Evolutionary conservation across 768 basidiomycete genomes (phyloP).

Genomic region (Roridomyces roridus): DNA sequence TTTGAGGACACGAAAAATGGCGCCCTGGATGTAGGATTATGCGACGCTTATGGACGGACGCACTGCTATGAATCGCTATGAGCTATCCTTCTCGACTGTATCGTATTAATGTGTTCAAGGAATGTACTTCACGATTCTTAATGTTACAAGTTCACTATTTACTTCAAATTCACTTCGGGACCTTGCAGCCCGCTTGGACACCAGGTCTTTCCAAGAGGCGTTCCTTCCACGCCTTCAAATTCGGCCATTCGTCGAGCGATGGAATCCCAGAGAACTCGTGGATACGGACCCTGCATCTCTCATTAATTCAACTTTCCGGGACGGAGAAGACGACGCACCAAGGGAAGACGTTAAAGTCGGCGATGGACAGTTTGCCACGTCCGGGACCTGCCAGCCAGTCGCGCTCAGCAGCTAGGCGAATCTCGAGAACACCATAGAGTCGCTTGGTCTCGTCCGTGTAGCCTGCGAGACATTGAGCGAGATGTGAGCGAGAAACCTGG

Average conservation of each 20-base stretch:
- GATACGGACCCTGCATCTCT: slow-evolving; percentile 55
- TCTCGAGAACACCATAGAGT: slow-evolving; percentile 83
- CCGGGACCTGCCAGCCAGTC: slow-evolving; percentile 84
- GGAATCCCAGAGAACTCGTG: slow-evolving; percentile 57
- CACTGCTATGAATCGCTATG: not conserved
- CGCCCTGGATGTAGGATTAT: too few species aligned
- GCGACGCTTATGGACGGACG: not conserved
- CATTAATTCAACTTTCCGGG: not conserved
- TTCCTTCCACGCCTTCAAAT: slow-evolving; percentile 49
- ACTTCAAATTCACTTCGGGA: not conserved
- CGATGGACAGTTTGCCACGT: slow-evolving; percentile 69
- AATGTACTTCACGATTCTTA: too few species aligned
- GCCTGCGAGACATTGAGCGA: slow-evolving; percentile 46
- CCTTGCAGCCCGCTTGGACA: slow-evolving; percentile 12
- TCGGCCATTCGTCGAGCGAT: slow-evolving; percentile 67
- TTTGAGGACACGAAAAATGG: slow-evolving; percentile 31
- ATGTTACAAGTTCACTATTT: not conserved
- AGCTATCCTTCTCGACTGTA: not conserved
- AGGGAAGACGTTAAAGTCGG: slow-evolving; percentile 71
- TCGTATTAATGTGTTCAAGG: not conserved
- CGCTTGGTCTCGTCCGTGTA: slow-evolving; percentile 84
- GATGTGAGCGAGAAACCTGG: not conserved
- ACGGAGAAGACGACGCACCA: slow-evolving; percentile 49
- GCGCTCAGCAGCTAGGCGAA: slow-evolving; percentile 72
- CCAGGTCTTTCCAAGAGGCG: slow-evolving; percentile 14